A percentile compares a stretch with the other conserved stretches of the same genome.
Evolutionary conservation across 306 rosid genomes (phyloP).

Genomic region (Senna tora): DNA sequence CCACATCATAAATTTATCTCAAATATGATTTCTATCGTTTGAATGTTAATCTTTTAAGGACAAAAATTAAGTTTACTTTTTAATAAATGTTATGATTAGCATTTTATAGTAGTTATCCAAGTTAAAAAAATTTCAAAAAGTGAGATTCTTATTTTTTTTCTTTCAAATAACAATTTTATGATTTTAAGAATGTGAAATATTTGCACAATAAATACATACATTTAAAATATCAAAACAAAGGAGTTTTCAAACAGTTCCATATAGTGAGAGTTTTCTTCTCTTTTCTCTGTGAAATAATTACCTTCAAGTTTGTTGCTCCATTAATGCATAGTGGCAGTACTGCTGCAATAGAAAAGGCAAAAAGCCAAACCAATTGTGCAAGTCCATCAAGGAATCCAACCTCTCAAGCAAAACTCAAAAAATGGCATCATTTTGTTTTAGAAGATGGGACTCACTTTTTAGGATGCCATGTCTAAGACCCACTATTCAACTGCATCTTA

Average conservation of each 20-base stretch:
- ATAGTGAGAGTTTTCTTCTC: background rate
- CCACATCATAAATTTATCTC: too few species aligned
- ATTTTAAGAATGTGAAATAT: background rate
- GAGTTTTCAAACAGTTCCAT: too few species aligned
- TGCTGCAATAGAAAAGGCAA: constrained; percentile 41
- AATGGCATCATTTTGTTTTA: constrained; percentile 60
- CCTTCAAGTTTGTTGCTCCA: constrained; percentile 31
- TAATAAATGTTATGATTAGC: background rate
- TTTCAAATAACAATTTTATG: background rate
- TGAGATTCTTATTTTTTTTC: too few species aligned
- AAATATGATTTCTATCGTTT: too few species aligned
- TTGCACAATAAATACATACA: background rate
- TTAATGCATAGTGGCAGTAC: constrained; percentile 34
- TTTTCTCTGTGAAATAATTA: constrained; percentile 27
- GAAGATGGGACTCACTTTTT: constrained; percentile 52
- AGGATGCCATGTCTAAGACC: too few species aligned
- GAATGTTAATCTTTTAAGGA: too few species aligned
- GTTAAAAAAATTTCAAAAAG: too few species aligned
- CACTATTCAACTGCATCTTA: constrained; percentile 47
- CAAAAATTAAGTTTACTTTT: too few species aligned
- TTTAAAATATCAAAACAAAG: background rate
- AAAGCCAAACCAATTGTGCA: constrained; percentile 40
- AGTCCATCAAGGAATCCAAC: constrained; percentile 58
- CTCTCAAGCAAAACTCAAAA: constrained; percentile 55
- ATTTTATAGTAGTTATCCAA: background rate